These are phyloP conservation scores for Rauvolfia tetraphylla DNA, from an alignment of 257 asterid genomes.

Conservation along the genomic window DNA sequence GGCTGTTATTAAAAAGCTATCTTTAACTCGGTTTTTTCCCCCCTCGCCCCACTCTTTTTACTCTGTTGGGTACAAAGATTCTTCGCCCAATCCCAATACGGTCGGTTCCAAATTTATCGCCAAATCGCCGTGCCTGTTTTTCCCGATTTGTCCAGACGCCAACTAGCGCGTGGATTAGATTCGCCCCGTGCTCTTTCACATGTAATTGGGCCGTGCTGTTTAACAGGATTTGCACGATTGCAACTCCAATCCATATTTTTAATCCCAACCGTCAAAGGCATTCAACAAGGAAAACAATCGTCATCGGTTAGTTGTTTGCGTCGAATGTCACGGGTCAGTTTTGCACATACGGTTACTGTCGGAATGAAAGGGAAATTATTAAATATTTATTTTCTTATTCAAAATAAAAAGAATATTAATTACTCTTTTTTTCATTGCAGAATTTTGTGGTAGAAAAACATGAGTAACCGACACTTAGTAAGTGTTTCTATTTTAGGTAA, in stretches of 20 bases:
- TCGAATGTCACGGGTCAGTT: no score
- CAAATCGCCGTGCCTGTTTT: slow-evolving; percentile 10
- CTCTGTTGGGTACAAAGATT: slow-evolving; percentile 38
- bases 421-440: no score
- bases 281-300: no score
- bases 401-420: no score
- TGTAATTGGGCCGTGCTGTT: background rate
- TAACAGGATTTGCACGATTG: slow-evolving; percentile 9
- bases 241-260: background rate
- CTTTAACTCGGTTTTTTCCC: background rate
- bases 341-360: no score
- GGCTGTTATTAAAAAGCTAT: slow-evolving; percentile 21
- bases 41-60: background rate
- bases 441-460: no score
- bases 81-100: slow-evolving; percentile 40
- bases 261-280: no score
- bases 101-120: slow-evolving; percentile 22
- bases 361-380: no score
- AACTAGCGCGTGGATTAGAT: background rate
- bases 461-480: no score
- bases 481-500: no score
- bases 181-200: background rate
- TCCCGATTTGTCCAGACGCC: background rate
- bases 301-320: no score
- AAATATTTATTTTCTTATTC: no score